A percentile compares a stretch with the other conserved stretches of the same genome.
phyloP scores from a whole-genome alignment of 139 green algal species.

The Volvox africanus region DNA sequence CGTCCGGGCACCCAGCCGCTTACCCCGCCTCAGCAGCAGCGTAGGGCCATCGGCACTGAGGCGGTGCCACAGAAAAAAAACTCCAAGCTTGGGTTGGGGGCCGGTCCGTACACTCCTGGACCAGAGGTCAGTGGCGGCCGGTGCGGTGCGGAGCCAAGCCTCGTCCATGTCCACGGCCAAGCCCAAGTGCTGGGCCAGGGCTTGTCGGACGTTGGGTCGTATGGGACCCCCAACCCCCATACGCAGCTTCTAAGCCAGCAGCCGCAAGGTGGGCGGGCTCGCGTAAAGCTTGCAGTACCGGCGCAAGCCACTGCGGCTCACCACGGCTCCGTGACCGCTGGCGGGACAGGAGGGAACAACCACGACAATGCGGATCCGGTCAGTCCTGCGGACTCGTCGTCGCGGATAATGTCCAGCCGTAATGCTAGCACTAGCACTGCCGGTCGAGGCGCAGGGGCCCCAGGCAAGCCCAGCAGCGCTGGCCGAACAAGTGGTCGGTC shows the following conservation, averaged over 20 bases:
- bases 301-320: not conserved
- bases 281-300: conserved; percentile 10
- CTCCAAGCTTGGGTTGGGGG: not conserved
- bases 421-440: not conserved
- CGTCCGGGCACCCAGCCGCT: not conserved
- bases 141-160: not conserved
- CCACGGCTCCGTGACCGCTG: not conserved
- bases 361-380: not conserved
- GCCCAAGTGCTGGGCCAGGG: not conserved
- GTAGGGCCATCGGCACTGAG: not conserved
- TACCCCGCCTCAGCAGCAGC: not conserved
- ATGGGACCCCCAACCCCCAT: not conserved
- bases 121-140: not conserved
- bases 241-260: not conserved
- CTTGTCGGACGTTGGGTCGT: too few relatives aligned
- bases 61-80: not conserved
- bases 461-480: not conserved
- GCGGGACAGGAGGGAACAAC: not conserved
- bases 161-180: not conserved
- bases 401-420: not conserved
- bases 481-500: not conserved
- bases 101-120: not conserved
- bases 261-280: not conserved
- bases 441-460: not conserved
- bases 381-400: conserved; percentile 2